Evolutionary conservation across 371 early-diverging fungal genomes (phyloP).

Genomic region (Syncephalastrum contaminatum): DNA sequence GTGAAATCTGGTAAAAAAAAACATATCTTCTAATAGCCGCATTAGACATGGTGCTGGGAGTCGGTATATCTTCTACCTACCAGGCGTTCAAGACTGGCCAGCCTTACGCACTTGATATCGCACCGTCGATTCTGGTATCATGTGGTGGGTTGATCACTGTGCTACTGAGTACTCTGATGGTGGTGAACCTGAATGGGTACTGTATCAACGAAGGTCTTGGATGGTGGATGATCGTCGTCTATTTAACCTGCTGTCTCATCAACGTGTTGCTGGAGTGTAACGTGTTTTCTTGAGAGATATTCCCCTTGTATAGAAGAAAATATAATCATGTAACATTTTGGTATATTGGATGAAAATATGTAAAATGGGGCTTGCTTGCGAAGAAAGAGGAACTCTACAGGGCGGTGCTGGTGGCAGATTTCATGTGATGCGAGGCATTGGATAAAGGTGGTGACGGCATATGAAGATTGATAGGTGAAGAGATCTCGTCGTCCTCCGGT

Average conservation of each 20-base stretch:
- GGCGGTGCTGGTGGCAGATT: too few species aligned
- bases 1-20: conserved; percentile 6
- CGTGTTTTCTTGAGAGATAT: conserved; percentile 7
- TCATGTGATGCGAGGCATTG: too few species aligned
- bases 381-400: too few species aligned
- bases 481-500: too few species aligned
- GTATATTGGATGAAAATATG: too few species aligned
- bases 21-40: neutral
- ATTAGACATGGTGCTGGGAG: conserved; percentile 71
- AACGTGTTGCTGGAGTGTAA: conserved; percentile 52
- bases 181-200: conserved; percentile 53
- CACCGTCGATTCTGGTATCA: conserved; percentile 59
- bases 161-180: conserved; percentile 47
- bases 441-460: too few species aligned
- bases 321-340: too few species aligned
- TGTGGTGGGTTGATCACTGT: conserved; percentile 50
- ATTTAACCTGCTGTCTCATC: conserved; percentile 44
- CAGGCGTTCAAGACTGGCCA: conserved; percentile 44
- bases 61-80: conserved; percentile 70
- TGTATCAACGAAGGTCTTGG: conserved; percentile 49
- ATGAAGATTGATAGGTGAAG: too few species aligned
- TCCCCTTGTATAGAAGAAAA: too few species aligned
- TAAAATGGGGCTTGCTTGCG: too few species aligned
- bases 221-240: conserved; percentile 54
- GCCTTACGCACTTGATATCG: conserved; percentile 46